Evolutionary conservation across 345 rosid genomes (phyloP), one percentile per base, ranked within the genome.

Genomic region (Linum trigynum): DNA sequence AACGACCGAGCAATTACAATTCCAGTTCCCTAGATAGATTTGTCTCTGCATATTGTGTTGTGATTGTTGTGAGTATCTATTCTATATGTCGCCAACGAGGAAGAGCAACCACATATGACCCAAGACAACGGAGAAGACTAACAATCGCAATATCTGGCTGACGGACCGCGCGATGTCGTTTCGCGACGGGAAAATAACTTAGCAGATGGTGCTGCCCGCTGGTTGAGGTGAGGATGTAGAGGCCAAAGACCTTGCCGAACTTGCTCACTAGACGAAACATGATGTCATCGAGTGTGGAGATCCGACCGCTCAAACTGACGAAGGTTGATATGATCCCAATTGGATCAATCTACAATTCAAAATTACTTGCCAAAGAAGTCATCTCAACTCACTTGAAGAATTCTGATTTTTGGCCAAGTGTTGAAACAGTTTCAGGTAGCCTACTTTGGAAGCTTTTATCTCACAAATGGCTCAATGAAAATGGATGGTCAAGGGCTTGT

Each of bases 231-330:
- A 70, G 81, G 75, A 77, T 90, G 6, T 77, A 78, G 35, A 55
- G 97, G 58, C 97, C 95, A 39, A 81, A 79, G 65, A 90, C 95
- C 55, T 65, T 74, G 35, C 91, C 91, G 15, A 80, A 90, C 9
- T 57, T 87, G 66, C 77, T 74, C 55, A 74, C 79, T 36, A 62
- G 80, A 5, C 67, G 67, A 66, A 72, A 37, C 14, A 0, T 57
- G 5, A 32, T 57, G 36, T 65, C 64, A 50, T 42, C 39, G 1
- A 45, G 65, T 23, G 67, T 76, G 64, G 75, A 71, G 57, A 59
- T 57, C 61, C 67, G 69, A 62, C 84, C 82, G 57, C 7, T 12
- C 50, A 88, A 87, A 37, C 53, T 88, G 70, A 86, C 95, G 78
- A 94, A 90, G 70, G 75, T 94, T n/a, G n/a, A n/a, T n/a, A n/a